phyloP scores from a whole-genome alignment of 129 eudicot genomes.

The Ambrosia trifida region DNA sequence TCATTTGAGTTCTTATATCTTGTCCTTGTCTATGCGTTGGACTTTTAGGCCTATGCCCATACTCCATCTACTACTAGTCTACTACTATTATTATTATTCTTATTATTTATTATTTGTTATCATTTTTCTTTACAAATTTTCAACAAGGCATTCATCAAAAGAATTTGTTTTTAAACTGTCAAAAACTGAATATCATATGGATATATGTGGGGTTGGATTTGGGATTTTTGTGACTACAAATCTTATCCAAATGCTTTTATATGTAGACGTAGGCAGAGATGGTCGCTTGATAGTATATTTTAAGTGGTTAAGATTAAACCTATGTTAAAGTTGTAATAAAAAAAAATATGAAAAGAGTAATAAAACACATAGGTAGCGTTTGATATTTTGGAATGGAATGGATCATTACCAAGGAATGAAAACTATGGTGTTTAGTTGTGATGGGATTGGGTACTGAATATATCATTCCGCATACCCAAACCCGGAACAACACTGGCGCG shows the following conservation, averaged over 20 bases:
- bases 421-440: too few species aligned
- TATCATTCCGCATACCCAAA: too few species aligned
- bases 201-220: slow-evolving; percentile 10
- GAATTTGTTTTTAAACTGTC: background rate
- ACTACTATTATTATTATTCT: background rate
- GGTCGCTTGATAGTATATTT: background rate
- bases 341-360: too few species aligned
- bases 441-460: too few species aligned
- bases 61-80: slow-evolving; percentile 15
- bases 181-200: slow-evolving; percentile 9
- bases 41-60: slow-evolving; percentile 29
- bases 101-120: background rate
- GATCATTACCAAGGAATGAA: too few species aligned
- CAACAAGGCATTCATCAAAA: background rate
- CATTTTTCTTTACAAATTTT: background rate
- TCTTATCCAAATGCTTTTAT: slow-evolving; percentile 19
- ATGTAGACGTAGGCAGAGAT: slow-evolving; percentile 5
- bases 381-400: too few species aligned
- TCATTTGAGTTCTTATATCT: slow-evolving; percentile 25
- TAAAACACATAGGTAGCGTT: too few species aligned
- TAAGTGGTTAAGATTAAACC: too few species aligned
- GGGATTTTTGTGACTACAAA: slow-evolving; percentile 24
- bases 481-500: too few species aligned
- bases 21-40: slow-evolving; percentile 35
- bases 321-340: too few species aligned